Conservation (phyloP, 2,329 filamentous ascomycete genomes). For the Trichothecium roseum region DNA sequence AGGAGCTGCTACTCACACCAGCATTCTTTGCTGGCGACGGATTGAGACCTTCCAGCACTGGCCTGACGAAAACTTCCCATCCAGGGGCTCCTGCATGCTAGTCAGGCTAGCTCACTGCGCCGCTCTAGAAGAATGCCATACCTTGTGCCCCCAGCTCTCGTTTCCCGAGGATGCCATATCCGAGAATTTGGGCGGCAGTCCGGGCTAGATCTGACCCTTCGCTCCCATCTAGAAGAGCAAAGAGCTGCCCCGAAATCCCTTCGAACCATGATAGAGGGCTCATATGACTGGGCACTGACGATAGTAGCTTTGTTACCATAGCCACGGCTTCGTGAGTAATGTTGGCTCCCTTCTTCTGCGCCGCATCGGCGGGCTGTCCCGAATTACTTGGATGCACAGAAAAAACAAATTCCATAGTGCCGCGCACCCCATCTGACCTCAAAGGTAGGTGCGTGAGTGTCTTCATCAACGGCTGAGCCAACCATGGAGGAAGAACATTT, state of each 20-base stretch:
- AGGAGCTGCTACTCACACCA: background rate
- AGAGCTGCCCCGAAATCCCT: slow-evolving; percentile 49
- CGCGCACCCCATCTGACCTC: slow-evolving; percentile 51
- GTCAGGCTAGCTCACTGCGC: background rate
- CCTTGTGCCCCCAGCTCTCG: slow-evolving; percentile 55
- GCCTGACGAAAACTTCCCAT: slow-evolving; percentile 52
- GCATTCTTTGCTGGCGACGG: slow-evolving; percentile 17
- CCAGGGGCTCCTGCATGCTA: slow-evolving; percentile 38
- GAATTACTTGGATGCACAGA: slow-evolving; percentile 51
- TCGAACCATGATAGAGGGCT: slow-evolving; percentile 48
- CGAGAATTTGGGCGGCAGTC: slow-evolving; percentile 25
- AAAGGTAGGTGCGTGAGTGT: slow-evolving; percentile 52
- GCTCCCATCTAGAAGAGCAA: slow-evolving; percentile 48
- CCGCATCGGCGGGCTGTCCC: slow-evolving; percentile 26
- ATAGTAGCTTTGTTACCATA: slow-evolving; percentile 51
- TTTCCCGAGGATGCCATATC: slow-evolving; percentile 54
- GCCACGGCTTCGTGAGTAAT: slow-evolving; percentile 60
- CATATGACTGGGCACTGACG: slow-evolving; percentile 45
- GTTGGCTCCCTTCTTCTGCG: slow-evolving; percentile 46
- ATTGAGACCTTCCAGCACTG: slow-evolving; percentile 43
- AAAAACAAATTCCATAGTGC: slow-evolving; percentile 61
- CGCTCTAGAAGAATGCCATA: slow-evolving; percentile 6
- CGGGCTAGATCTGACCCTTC: slow-evolving; percentile 22
- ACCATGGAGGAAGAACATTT: slow-evolving; percentile 45
- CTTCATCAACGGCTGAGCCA: slow-evolving; percentile 45